Evolutionary conservation across 768 basidiomycete species (phyloP), one percentile per base, ranked within the genome.

Genomic region (Russula ochroleuca): DNA sequence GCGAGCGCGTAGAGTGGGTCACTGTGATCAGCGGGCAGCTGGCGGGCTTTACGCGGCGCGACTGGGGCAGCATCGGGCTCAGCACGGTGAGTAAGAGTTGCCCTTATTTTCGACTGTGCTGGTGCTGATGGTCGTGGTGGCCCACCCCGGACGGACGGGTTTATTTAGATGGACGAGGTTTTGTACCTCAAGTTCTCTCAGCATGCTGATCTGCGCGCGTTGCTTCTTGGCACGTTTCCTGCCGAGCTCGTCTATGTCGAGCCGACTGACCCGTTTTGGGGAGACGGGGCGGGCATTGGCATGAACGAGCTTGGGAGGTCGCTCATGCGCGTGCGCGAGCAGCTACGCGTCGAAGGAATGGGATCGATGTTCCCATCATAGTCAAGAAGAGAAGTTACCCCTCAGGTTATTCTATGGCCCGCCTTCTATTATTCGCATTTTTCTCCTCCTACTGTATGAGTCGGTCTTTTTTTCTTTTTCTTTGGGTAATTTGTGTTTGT

Each of bases 141-240:
- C 17, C 52, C n/a, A 5, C n/a, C 45, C 9, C 11, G n/a, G 11
- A 5, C 11, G 35, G 35, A 28, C 37, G 35, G 23, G 63, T 28
- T 21, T 52, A 5, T 28, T 28, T 28, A 28, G 28, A 28, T 28
- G 83, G 83, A 87, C 48, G 82, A 86, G 10, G 87, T 86, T 37
- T 67, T 90, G 53, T 79, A 79, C 64, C 69, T 78, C 64, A 93
- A 93, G 71, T 86, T 92, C 68, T 79, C 75, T 50, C 90, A 92
- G 75, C 87, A 93, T 70, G 75, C 80, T 0, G 75, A 80, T 43
- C 72, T 92, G 58, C 81, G 84, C 41, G 63, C 64, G 33, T 69
- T 82, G 69, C 79, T 92, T 15, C 70, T 89, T 23, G 70, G 72
- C 23, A 90, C 88, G 3, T 80, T 79, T 7, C 68, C 76, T 13